Evolutionary conservation across 352 stramenopile species (phyloP).

Genomic region (Pythium periplocum): DNA sequence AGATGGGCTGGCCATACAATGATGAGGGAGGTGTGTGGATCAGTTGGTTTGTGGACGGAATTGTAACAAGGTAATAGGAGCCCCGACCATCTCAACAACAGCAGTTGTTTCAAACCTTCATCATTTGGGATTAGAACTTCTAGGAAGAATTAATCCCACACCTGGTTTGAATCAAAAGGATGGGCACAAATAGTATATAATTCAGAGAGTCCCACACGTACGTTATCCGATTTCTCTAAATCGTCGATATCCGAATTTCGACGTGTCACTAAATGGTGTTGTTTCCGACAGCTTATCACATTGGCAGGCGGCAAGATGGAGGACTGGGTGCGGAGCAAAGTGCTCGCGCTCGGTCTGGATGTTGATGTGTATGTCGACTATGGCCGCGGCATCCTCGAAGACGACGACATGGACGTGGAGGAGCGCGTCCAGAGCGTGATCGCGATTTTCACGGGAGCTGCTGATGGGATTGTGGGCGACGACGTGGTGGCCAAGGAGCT

Average conservation of each 20-base stretch:
- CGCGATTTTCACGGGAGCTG: constrained; percentile 52
- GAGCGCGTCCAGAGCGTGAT: constrained; percentile 66
- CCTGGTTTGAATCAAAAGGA: constrained; percentile 10
- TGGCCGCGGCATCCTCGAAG: constrained; percentile 51
- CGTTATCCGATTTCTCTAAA: neutral
- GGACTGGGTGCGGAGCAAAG: constrained; percentile 53
- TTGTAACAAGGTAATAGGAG: constrained; percentile 78
- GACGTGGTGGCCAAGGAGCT: constrained; percentile 32
- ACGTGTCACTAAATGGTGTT: neutral
- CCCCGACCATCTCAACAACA: constrained; percentile 69
- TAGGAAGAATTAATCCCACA: constrained; percentile 79
- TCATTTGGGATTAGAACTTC: constrained; percentile 86
- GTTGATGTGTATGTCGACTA: constrained; percentile 81
- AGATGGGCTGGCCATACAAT: neutral
- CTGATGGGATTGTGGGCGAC: constrained; percentile 41
- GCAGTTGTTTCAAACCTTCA: constrained; percentile 68
- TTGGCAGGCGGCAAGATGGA: constrained; percentile 30
- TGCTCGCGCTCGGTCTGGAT: constrained; percentile 48
- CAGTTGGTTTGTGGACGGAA: constrained; percentile 66
- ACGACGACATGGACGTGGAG: constrained; percentile 64
- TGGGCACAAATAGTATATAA: neutral
- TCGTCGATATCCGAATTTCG: neutral
- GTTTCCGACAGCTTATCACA: neutral
- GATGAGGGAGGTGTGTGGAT: constrained; percentile 32
- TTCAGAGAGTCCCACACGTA: constrained; percentile 7